phyloP scores from a whole-genome alignment of 2,329 filamentous ascomycete species.

The Cytospora paraplurivora region DNA sequence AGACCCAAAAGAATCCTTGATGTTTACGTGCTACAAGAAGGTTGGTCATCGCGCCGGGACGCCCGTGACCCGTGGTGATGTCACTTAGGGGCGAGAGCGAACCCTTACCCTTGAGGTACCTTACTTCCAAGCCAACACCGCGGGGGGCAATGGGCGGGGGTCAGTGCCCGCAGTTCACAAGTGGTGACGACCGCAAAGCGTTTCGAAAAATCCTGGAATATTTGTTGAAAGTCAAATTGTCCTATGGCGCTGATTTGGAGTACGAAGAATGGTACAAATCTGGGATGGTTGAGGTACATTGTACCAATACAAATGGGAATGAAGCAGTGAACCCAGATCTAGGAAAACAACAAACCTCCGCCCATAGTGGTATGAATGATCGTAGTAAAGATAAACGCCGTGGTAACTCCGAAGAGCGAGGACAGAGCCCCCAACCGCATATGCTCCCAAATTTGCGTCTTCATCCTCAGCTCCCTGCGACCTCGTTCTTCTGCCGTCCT shows the following conservation, averaged over 20 bases:
- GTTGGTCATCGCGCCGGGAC: not conserved
- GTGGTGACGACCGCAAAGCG: not conserved
- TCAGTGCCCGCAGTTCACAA: too few species aligned
- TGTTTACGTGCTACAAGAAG: not conserved
- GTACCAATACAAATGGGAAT: not conserved
- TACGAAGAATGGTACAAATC: not conserved
- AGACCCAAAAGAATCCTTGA: not conserved
- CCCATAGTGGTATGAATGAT: not conserved
- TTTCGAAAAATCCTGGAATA: not conserved
- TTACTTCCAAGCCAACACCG: too few species aligned
- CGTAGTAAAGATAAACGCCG: not conserved
- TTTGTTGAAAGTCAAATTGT: not conserved
- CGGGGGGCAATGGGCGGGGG: too few species aligned
- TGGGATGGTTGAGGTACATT: not conserved
- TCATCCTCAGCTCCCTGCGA: not conserved
- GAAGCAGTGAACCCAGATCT: not conserved
- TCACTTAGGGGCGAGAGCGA: not conserved
- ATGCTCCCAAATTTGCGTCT: not conserved
- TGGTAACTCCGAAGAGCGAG: not conserved
- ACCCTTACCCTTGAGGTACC: not conserved
- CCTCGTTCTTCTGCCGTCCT: not conserved
- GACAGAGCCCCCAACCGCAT: not conserved
- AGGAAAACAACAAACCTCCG: not conserved
- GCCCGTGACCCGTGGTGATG: slow-evolving; percentile 7
- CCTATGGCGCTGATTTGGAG: not conserved